A percentile compares a stretch with the other conserved stretches of the same genome.
These are phyloP conservation scores for Candida boleticola DNA, from an alignment of 805 yeast genomes.

Conservation along the genomic window DNA sequence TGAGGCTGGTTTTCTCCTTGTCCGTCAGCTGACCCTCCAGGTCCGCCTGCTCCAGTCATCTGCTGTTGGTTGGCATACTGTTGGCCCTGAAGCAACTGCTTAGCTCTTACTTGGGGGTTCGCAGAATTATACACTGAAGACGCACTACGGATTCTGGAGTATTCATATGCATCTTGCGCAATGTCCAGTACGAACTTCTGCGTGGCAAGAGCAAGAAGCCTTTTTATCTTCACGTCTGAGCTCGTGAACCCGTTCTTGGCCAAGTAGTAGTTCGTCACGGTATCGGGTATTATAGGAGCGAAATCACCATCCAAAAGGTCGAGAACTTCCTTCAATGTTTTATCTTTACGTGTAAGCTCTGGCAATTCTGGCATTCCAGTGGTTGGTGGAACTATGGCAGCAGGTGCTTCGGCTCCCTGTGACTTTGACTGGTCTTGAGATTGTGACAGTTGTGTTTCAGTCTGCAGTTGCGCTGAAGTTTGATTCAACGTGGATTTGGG, in stretches of 20 bases:
- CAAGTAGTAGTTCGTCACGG: constrained; percentile 89
- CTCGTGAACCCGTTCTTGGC: constrained; percentile 83
- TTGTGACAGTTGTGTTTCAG: neutral
- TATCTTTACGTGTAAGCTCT: constrained; percentile 72
- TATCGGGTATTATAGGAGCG: constrained; percentile 95
- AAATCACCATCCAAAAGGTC: constrained; percentile 84
- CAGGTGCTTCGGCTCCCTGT: constrained; percentile 10
- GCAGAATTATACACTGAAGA: constrained; percentile 82
- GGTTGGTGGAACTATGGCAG: neutral
- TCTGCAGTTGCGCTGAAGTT: neutral
- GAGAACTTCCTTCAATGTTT: constrained; percentile 77
- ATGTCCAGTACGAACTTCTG: constrained; percentile 93
- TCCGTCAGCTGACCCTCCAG: constrained; percentile 20
- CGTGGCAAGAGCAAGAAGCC: constrained; percentile 89
- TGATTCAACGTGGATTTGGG: neutral
- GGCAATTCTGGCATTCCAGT: constrained; percentile 50
- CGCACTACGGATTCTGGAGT: constrained; percentile 86
- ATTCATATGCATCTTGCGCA: constrained; percentile 95
- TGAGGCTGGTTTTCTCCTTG: constrained; percentile 39
- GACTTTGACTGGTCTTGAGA: constrained; percentile 6
- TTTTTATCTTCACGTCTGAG: constrained; percentile 66
- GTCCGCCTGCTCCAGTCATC: constrained; percentile 30
- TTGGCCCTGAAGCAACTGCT: constrained; percentile 70
- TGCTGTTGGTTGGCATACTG: constrained; percentile 44
- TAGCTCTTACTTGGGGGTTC: constrained; percentile 82